Evolutionary conservation across 2,329 filamentous ascomycete genomes (phyloP).

Genomic region (Fusarium acutatum): DNA sequence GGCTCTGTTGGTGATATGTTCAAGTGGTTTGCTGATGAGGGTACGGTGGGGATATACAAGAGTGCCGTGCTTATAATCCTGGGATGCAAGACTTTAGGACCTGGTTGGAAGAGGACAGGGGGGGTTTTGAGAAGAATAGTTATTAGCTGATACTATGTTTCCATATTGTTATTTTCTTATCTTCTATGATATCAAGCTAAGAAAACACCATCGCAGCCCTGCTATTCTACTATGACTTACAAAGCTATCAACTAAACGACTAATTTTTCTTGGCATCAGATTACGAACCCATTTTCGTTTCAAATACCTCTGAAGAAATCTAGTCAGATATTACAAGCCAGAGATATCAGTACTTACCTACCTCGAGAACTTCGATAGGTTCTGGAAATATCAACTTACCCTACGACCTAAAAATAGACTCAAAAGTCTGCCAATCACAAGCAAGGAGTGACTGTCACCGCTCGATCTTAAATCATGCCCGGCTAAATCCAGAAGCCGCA

Average conservation of each 20-base stretch:
- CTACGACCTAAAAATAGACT: neutral
- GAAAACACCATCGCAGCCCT: too few species aligned
- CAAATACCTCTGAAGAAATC: neutral
- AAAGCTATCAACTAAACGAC: neutral
- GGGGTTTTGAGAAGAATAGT: neutral
- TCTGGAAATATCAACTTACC: neutral
- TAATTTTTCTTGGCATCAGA: rapidly evolving
- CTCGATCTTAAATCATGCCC: neutral
- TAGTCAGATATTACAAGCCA: neutral
- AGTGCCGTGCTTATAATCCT: neutral
- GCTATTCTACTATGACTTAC: too few species aligned
- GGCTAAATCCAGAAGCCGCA: neutral
- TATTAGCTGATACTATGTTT: too few species aligned
- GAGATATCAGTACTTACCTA: too few species aligned
- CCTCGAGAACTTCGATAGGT: rapidly evolving
- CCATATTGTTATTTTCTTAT: too few species aligned
- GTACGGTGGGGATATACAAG: conserved; percentile 26
- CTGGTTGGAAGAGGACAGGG: conserved; percentile 10
- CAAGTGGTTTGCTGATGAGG: conserved; percentile 23
- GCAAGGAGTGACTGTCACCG: neutral
- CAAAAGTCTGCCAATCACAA: neutral
- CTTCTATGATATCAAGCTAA: too few species aligned
- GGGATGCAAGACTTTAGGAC: conserved; percentile 9
- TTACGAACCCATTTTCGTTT: too few species aligned
- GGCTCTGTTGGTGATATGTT: conserved; percentile 24